Percentiles rank a stretch among this genome's conserved stretches.
Conservation (phyloP, 2,329 filamentous ascomycete genomes). For the Colletotrichum camelliae region DNA sequence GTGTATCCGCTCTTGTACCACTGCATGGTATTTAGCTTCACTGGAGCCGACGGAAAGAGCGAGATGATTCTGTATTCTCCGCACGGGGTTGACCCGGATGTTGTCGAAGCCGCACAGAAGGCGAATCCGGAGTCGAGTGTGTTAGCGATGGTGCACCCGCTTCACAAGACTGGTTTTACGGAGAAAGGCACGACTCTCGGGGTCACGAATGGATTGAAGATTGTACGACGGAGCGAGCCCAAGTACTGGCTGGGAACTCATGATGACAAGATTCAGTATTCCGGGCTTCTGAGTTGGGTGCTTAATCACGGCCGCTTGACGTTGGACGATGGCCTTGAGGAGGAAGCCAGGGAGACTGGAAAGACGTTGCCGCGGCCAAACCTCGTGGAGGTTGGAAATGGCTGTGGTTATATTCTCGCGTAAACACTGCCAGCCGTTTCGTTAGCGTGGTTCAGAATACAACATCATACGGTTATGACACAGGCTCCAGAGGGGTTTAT, state of each 20-base stretch:
- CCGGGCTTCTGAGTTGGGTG: background rate
- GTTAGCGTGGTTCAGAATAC: background rate
- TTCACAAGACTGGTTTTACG: background rate
- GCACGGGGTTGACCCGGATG: background rate
- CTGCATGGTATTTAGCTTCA: background rate
- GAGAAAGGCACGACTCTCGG: background rate
- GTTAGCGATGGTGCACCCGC: background rate
- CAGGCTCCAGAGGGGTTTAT: rapidly evolving
- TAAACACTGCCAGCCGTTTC: background rate
- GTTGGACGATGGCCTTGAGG: background rate
- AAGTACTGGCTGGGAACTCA: conserved; percentile 5
- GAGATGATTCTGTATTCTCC: background rate
- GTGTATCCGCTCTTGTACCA: background rate
- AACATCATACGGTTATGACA: background rate
- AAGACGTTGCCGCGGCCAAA: background rate
- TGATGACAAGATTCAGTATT: background rate
- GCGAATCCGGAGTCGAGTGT: background rate
- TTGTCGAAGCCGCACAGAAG: background rate
- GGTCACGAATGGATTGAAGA: background rate
- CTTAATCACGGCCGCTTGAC: background rate
- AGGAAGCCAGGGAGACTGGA: background rate
- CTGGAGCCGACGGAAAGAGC: background rate
- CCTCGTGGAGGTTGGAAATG: background rate
- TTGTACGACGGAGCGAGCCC: background rate
- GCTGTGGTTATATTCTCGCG: background rate